These are phyloP conservation scores for Musa troglodytarum DNA, from an alignment of 176 grass and related monocot species.

Conservation along the genomic window DNA sequence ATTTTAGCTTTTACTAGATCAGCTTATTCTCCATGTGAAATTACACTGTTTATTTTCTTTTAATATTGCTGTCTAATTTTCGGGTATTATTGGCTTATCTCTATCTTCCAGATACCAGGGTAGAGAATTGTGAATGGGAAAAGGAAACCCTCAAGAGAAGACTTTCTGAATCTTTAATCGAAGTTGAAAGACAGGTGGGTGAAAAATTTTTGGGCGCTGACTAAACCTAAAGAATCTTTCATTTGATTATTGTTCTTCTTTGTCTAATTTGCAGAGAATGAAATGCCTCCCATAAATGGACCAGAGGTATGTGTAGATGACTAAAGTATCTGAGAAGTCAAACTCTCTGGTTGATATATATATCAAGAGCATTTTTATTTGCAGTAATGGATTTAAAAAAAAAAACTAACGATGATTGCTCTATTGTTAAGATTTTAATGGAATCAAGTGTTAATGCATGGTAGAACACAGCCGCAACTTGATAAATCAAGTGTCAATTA, in stretches of 20 bases:
- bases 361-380: neutral
- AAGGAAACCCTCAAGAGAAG: conserved; percentile 68
- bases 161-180: conserved; percentile 78
- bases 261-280: conserved; percentile 54
- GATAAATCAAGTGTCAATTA: neutral
- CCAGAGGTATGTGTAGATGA: conserved; percentile 19
- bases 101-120: conserved; percentile 43
- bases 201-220: neutral
- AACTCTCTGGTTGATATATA: neutral
- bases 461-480: neutral
- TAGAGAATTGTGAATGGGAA: conserved; percentile 59
- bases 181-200: conserved; percentile 88
- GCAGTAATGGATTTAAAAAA: neutral
- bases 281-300: conserved; percentile 62
- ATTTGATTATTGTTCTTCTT: conserved; percentile 11
- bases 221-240: neutral
- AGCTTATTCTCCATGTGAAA: neutral
- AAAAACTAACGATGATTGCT: neutral
- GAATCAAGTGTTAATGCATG: neutral
- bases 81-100: neutral
- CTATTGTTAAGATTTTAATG: neutral
- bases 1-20: too few species aligned
- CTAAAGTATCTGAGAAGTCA: neutral
- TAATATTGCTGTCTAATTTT: neutral
- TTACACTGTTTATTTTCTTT: neutral